phyloP scores from a whole-genome alignment of 768 basidiomycete species.

The Suillus sp. region DNA sequence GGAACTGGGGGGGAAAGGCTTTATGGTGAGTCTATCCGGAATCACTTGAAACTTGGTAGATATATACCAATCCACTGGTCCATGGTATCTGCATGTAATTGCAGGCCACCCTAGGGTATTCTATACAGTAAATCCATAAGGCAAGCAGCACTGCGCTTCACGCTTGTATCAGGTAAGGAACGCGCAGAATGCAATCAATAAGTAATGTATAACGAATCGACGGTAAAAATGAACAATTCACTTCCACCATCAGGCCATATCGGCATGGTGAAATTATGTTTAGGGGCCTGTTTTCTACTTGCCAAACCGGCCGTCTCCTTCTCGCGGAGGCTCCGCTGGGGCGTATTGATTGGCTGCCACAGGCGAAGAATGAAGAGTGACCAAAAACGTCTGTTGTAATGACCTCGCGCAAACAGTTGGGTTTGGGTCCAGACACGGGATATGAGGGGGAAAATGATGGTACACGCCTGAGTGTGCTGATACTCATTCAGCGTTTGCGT shows the following conservation, averaged over 20 bases:
- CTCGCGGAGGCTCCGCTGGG: constrained; percentile 8
- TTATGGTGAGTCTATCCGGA: background rate
- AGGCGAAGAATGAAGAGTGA: background rate
- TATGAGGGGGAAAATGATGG: constrained; percentile 1
- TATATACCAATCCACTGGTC: constrained; percentile 3
- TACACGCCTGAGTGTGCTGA: constrained; percentile 9
- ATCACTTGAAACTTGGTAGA: background rate
- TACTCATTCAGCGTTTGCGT: background rate
- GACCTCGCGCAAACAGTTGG: constrained; percentile 3
- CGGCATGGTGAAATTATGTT: constrained; percentile 1
- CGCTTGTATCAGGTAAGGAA: constrained; percentile 3
- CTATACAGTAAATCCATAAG: constrained; percentile 9
- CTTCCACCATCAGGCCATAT: constrained; percentile 8
- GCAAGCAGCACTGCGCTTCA: constrained; percentile 2
- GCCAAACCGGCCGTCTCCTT: background rate
- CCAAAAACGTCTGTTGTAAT: background rate
- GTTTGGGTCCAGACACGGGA: background rate
- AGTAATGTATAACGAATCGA: background rate
- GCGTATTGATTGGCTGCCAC: constrained; percentile 9
- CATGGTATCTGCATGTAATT: constrained; percentile 1
- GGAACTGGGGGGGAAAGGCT: background rate
- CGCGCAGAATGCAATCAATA: constrained; percentile 1
- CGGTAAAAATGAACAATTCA: constrained; percentile 5
- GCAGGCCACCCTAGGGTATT: background rate
- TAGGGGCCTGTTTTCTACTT: background rate